phyloP scores from a whole-genome alignment of 2,329 filamentous ascomycete species.

The Endoconidiophora laricicola region DNA sequence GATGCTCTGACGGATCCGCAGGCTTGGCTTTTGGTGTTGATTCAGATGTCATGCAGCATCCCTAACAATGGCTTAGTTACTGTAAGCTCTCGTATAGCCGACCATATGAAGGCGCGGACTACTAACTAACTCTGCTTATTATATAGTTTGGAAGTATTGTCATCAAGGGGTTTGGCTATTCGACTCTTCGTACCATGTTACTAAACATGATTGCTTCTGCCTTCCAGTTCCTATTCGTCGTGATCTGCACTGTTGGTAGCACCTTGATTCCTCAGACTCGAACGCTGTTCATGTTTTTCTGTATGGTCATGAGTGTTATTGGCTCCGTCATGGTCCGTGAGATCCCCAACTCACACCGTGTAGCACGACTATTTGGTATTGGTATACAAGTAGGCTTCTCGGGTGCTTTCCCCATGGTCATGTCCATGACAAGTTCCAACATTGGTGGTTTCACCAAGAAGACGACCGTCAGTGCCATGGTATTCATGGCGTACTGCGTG shows the following conservation, averaged over 20 bases:
- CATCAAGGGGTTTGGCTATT: slow-evolving; percentile 16
- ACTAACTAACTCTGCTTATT: slow-evolving; percentile 12
- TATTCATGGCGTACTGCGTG: slow-evolving; percentile 42
- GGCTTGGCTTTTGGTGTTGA: slow-evolving; percentile 17
- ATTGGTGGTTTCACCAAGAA: slow-evolving; percentile 49
- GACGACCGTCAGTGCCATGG: slow-evolving; percentile 36
- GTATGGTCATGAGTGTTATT: slow-evolving; percentile 14
- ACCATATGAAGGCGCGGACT: no score
- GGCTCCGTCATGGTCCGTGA: slow-evolving; percentile 17
- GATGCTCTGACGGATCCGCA: slow-evolving; percentile 18
- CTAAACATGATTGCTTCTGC: slow-evolving; percentile 12
- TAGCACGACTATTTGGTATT: slow-evolving; percentile 18
- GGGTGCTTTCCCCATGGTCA: slow-evolving; percentile 25
- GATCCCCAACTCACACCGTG: slow-evolving; percentile 12
- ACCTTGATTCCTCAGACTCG: slow-evolving; percentile 16
- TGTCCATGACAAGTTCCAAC: slow-evolving; percentile 41
- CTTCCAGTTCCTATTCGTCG: slow-evolving; percentile 16
- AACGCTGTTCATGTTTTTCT: slow-evolving; percentile 17
- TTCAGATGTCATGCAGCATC: slow-evolving; percentile 17
- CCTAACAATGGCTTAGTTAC: slow-evolving; percentile 19
- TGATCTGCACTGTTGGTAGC: slow-evolving; percentile 15
- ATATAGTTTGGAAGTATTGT: slow-evolving; percentile 18
- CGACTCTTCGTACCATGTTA: slow-evolving; percentile 12
- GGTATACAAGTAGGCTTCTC: slow-evolving; percentile 39
- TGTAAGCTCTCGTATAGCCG: slow-evolving; percentile 12